A percentile compares a stretch with the other conserved stretches of the same genome.
Evolutionary conservation across 208 protist genomes (phyloP).

Genomic region (Strigomonas culicis): DNA sequence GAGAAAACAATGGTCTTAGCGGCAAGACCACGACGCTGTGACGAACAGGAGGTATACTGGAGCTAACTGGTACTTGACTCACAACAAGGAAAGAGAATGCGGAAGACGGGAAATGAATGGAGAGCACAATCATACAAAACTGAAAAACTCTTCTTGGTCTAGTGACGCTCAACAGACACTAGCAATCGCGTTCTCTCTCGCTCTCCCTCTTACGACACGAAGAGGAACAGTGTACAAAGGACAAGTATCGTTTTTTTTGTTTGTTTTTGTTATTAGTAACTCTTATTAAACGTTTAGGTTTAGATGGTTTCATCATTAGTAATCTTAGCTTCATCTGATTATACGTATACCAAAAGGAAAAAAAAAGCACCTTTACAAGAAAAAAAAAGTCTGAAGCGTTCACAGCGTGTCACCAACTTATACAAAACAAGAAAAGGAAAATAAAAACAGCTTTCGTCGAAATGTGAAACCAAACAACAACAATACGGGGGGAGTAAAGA

Average conservation of each 20-base stretch:
- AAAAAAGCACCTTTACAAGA: slow-evolving; percentile 6
- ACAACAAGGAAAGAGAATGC: slow-evolving; percentile 17
- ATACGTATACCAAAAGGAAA: background rate
- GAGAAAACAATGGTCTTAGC: slow-evolving; percentile 7
- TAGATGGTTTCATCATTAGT: slow-evolving; percentile 3
- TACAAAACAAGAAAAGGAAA: background rate
- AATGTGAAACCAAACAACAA: background rate
- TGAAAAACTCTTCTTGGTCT: too few species aligned
- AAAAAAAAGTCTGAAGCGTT: background rate
- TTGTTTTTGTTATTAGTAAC: background rate
- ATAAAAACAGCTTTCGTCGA: background rate
- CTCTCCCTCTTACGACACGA: too few species aligned
- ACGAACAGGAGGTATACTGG: too few species aligned
- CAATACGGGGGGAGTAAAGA: background rate
- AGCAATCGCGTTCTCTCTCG: too few species aligned
- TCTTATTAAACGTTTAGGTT: background rate
- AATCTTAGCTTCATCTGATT: too few species aligned
- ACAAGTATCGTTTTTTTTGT: too few species aligned
- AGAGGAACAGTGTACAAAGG: slow-evolving; percentile 5
- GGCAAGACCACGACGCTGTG: too few species aligned
- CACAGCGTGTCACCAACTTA: slow-evolving; percentile 1
- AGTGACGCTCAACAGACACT: too few species aligned
- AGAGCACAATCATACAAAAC: too few species aligned
- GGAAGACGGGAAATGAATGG: background rate
- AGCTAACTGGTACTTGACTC: background rate